Evolutionary conservation across 305 asterid species (phyloP).

Genomic region (Andrographis paniculata): DNA sequence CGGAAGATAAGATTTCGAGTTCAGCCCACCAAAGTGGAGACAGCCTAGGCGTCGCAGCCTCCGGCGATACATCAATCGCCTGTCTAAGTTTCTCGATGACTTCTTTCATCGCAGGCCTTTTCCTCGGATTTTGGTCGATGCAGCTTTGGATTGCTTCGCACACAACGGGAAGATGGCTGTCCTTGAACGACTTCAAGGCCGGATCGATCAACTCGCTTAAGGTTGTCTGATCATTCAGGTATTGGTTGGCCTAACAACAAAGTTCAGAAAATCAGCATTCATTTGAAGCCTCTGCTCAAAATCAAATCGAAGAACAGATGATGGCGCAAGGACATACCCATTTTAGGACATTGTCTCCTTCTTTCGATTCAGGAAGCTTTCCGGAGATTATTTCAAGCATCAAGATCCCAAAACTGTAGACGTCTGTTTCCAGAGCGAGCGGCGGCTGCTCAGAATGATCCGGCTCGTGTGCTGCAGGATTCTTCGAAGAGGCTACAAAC

Average conservation of each 20-base stretch:
- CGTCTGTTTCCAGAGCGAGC: constrained; percentile 47
- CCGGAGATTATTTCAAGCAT: constrained; percentile 68
- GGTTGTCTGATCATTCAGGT: constrained; percentile 34
- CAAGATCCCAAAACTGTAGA: constrained; percentile 59
- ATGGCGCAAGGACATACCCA: constrained; percentile 43
- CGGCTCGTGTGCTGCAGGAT: constrained; percentile 27
- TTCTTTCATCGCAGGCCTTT: constrained; percentile 68
- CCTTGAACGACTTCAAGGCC: constrained; percentile 49
- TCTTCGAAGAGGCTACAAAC: constrained; percentile 36
- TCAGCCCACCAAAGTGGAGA: constrained; percentile 99
- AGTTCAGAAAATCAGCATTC: not conserved
- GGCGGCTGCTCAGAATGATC: constrained; percentile 47
- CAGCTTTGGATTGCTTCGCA: constrained; percentile 70
- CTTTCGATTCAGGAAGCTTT: constrained; percentile 50
- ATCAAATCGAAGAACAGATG: no score
- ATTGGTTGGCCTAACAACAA: constrained; percentile 42
- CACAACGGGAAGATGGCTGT: constrained; percentile 43
- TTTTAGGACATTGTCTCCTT: constrained; percentile 36
- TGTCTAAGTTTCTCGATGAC: constrained; percentile 42
- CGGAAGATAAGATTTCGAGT: constrained; percentile 85
- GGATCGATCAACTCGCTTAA: constrained; percentile 49
- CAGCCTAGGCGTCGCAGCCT: constrained; percentile 76
- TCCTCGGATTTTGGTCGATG: constrained; percentile 42
- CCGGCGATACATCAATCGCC: constrained; percentile 58
- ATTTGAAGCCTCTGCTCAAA: no score